A percentile compares a stretch with the other conserved stretches of the same genome.
Evolutionary conservation across 768 basidiomycete genomes (phyloP).

Genomic region (Lepiota brunneoincarnata): DNA sequence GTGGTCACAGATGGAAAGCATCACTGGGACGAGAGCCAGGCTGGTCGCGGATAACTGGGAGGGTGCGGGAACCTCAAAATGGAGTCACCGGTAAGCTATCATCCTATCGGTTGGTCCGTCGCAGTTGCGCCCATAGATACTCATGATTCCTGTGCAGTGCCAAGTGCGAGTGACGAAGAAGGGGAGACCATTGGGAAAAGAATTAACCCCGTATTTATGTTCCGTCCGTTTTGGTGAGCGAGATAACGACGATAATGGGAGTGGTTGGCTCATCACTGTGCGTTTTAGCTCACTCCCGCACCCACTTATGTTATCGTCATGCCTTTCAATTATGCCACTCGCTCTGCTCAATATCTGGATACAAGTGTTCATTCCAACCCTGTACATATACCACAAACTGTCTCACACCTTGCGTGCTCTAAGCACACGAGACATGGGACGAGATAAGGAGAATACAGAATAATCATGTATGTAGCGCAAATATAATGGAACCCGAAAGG

Average conservation of each 20-base stretch:
- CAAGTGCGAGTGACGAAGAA: constrained; percentile 1
- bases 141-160: neutral
- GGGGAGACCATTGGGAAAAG: neutral
- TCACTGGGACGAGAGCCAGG: constrained; percentile 7
- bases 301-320: no score
- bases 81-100: constrained; percentile 2
- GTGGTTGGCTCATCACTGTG: no score
- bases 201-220: neutral
- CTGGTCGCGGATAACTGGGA: constrained; percentile 11
- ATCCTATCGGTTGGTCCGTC: neutral
- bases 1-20: constrained; percentile 2
- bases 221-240: neutral
- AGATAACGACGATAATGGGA: neutral
- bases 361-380: no score
- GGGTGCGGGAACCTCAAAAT: constrained; percentile 6
- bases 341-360: no score
- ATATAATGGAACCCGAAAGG: no score
- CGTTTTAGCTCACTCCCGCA: no score
- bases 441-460: no score
- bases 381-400: no score
- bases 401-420: no score
- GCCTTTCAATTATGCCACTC: no score
- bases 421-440: no score
- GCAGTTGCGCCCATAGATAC: neutral
- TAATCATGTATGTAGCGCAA: no score